Evolutionary conservation across 1,284 basidiomycete species (phyloP).

Genomic region (Ustilago hordei): DNA sequence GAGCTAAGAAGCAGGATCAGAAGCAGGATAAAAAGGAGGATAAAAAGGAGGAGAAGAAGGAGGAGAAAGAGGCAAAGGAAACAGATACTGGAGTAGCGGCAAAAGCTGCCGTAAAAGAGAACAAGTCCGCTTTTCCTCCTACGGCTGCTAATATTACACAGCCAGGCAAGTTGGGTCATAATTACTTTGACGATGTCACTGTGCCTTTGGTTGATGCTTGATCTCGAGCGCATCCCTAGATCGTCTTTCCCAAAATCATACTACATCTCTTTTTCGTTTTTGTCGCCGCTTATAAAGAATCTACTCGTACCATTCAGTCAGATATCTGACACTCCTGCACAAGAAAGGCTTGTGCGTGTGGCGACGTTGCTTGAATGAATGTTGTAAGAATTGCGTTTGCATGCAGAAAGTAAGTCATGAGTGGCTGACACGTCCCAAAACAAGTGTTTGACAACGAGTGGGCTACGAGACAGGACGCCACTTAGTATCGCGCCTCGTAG

Average conservation of each 20-base stretch:
- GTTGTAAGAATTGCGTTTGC: not conserved
- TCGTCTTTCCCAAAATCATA: no score
- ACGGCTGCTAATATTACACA: not conserved
- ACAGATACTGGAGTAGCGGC: not conserved
- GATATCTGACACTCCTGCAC: not conserved
- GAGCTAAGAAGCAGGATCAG: constrained; percentile 1
- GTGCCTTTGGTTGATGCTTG: constrained; percentile 12
- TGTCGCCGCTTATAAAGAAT: not conserved
- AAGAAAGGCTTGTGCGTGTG: not conserved
- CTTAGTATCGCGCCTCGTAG: constrained; percentile 75
- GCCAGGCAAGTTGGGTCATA: constrained; percentile 1
- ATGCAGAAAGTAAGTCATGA: not conserved
- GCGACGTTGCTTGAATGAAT: no score
- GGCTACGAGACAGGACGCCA: constrained; percentile 70
- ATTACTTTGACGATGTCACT: constrained; percentile 28
- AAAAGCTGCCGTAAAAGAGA: not conserved
- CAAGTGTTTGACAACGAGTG: not conserved
- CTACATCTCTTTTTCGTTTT: not conserved
- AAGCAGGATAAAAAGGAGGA: not conserved
- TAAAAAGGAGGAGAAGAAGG: not conserved
- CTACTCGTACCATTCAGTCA: not conserved
- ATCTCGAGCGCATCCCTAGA: not conserved
- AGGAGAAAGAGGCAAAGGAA: not conserved
- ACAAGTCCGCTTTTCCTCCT: not conserved
- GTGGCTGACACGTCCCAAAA: not conserved